Percentiles rank a stretch among this genome's conserved stretches.
These are phyloP conservation scores for Phytophthora agathidicida DNA, from an alignment of 352 stramenopile species.

Conservation along the genomic window DNA sequence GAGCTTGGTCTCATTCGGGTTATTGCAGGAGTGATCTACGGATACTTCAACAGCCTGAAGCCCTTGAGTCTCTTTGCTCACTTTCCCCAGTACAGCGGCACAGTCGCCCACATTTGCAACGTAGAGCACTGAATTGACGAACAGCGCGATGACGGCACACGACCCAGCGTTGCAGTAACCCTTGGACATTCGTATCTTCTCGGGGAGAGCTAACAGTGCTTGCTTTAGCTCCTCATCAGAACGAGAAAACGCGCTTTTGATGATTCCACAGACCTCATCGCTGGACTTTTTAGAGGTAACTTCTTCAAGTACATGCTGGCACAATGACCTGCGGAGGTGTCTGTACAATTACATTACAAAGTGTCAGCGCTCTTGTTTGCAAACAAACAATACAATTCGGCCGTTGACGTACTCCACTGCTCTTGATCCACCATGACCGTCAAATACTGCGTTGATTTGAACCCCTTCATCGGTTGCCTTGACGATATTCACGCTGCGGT, in stretches of 20 bases:
- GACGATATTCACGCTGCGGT: conserved; percentile 61
- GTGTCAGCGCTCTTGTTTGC: background rate
- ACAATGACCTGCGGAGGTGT: conserved; percentile 45
- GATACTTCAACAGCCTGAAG: conserved; percentile 48
- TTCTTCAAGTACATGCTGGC: conserved; percentile 40
- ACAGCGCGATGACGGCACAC: conserved; percentile 66
- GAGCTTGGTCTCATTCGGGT: conserved; percentile 53
- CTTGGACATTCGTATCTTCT: conserved; percentile 54
- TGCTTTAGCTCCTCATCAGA: conserved; percentile 69
- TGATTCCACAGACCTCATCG: conserved; percentile 33
- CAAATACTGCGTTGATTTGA: conserved; percentile 63
- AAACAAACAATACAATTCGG: background rate
- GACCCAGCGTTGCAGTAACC: conserved; percentile 77
- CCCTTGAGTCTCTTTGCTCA: conserved; percentile 41
- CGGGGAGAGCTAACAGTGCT: conserved; percentile 49
- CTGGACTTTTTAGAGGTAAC: conserved; percentile 32
- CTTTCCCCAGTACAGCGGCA: conserved; percentile 83
- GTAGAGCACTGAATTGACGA: conserved; percentile 74
- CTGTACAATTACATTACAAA: conserved; percentile 11
- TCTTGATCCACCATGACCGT: conserved; percentile 69
- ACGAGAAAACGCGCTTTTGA: conserved; percentile 51
- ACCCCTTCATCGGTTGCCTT: conserved; percentile 44
- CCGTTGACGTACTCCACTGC: conserved; percentile 64
- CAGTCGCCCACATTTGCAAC: conserved; percentile 93
- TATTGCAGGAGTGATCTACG: conserved; percentile 66